Conservation (phyloP, 495 filamentous ascomycete genomes). For the Thozetella sp. region DNA sequence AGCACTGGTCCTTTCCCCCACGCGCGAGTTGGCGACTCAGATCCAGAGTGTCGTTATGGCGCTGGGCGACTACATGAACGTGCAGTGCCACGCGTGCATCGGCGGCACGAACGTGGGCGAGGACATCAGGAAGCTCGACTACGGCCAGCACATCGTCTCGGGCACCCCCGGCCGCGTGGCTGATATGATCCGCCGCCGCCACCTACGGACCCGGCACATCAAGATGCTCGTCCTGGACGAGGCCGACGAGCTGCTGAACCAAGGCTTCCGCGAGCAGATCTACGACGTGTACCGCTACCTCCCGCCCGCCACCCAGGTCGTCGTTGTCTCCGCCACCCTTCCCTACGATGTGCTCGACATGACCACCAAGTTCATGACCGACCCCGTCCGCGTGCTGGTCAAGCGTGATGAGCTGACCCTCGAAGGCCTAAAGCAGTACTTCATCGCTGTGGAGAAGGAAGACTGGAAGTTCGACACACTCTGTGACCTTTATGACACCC, state of each 20-base stretch:
- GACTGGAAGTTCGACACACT: slow-evolving; percentile 99
- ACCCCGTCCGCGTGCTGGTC: slow-evolving; percentile 97
- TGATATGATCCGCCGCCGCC: slow-evolving; percentile 98
- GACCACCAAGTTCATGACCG: slow-evolving; percentile 99
- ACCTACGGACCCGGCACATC: slow-evolving; percentile 91
- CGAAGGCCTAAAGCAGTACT: slow-evolving; percentile 99
- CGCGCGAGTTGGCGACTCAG: slow-evolving; percentile 96
- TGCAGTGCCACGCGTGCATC: slow-evolving; percentile 99
- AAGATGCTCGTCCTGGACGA: slow-evolving; percentile 99
- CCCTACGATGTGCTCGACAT: slow-evolving; percentile 99
- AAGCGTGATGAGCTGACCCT: slow-evolving; percentile 99
- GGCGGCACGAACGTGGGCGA: slow-evolving; percentile 97
- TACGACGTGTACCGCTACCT: slow-evolving; percentile 99
- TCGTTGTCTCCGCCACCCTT: slow-evolving; percentile 95
- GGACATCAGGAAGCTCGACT: slow-evolving; percentile 94
- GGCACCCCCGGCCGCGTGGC: slow-evolving; percentile 97
- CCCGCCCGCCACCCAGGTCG: slow-evolving; percentile 96
- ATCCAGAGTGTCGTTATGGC: slow-evolving; percentile 99
- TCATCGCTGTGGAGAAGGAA: slow-evolving; percentile 99
- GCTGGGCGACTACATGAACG: slow-evolving; percentile 98
- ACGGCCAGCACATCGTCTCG: slow-evolving; percentile 94
- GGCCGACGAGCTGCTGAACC: slow-evolving; percentile 96
- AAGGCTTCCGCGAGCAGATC: slow-evolving; percentile 99
- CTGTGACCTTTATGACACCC: slow-evolving; percentile 97
- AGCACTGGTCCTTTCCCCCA: slow-evolving; percentile 93